Percentiles rank a stretch among this genome's conserved stretches.
These are phyloP conservation scores for Vitis rotundifolia DNA, from an alignment of 164 flowering plant genomes.

Conservation along the genomic window DNA sequence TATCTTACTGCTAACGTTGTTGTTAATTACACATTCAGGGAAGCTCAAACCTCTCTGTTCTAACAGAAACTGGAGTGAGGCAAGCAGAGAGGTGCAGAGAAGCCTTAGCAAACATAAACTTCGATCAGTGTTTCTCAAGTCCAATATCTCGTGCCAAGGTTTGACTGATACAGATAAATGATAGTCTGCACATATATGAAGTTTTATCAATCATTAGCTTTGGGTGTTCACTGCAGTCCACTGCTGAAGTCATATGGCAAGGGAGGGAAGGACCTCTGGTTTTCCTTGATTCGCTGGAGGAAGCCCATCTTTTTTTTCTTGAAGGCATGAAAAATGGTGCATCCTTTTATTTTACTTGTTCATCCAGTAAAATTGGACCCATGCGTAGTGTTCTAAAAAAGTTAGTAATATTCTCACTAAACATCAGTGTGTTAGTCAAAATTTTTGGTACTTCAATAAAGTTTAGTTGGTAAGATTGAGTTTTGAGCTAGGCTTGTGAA, in stretches of 20 bases:
- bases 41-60: conserved; percentile 66
- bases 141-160: conserved; percentile 87
- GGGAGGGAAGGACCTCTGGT: conserved; percentile 64
- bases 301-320: conserved; percentile 64
- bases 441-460: too few relatives aligned
- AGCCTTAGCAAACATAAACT: conserved; percentile 50
- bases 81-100: conserved; percentile 69
- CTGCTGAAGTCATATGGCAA: conserved; percentile 71
- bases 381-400: not conserved
- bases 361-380: not conserved
- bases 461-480: too few relatives aligned
- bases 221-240: conserved; percentile 43
- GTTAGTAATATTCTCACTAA: too few relatives aligned
- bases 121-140: conserved; percentile 74
- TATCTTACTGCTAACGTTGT: not conserved
- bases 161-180: not conserved
- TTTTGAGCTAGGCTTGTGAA: too few relatives aligned
- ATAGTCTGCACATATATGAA: not conserved
- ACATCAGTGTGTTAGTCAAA: too few relatives aligned
- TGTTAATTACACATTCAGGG: conserved; percentile 41
- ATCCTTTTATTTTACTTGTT: conserved; percentile 13
- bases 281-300: conserved; percentile 75
- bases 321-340: conserved; percentile 88
- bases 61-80: conserved; percentile 60
- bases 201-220: conserved; percentile 5